Percentiles rank a stretch among this genome's conserved stretches.
Evolutionary conservation across 2,329 filamentous ascomycete species (phyloP).

Genomic region (Amphichorda felina): DNA sequence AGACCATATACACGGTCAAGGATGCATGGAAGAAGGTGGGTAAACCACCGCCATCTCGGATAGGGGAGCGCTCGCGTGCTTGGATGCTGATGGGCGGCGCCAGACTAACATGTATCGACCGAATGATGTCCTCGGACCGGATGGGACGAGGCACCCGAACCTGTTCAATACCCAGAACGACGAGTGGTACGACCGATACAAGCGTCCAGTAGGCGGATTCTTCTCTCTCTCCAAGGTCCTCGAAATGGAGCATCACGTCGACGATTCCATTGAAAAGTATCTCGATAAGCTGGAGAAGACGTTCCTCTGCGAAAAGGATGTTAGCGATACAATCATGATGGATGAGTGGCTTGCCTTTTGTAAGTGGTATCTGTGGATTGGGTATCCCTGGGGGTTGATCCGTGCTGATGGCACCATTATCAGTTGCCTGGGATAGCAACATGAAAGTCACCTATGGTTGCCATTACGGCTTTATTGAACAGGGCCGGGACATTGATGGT

Average conservation of each 20-base stretch:
- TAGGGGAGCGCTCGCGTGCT: neutral
- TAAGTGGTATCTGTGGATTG: no score
- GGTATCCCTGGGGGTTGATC: no score
- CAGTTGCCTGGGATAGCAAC: slow-evolving; percentile 26
- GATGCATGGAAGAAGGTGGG: slow-evolving; percentile 16
- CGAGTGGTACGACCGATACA: slow-evolving; percentile 9
- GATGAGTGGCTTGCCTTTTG: slow-evolving; percentile 8
- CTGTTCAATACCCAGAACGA: slow-evolving; percentile 13
- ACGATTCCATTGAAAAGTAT: slow-evolving; percentile 6
- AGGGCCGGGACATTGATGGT: slow-evolving; percentile 21
- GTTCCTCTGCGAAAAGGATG: slow-evolving; percentile 5
- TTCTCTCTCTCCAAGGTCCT: slow-evolving; percentile 11
- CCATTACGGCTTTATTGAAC: slow-evolving; percentile 27
- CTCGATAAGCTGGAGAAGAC: slow-evolving; percentile 3
- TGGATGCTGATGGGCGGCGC: neutral
- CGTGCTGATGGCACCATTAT: slow-evolving; percentile 4
- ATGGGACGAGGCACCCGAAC: slow-evolving; percentile 12
- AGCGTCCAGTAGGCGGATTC: slow-evolving; percentile 13
- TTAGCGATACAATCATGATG: slow-evolving; percentile 6
- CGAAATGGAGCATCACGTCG: slow-evolving; percentile 8
- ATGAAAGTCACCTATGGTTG: slow-evolving; percentile 27
- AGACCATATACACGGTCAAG: slow-evolving; percentile 15
- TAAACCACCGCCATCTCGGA: no score
- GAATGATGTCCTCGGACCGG: slow-evolving; percentile 11
- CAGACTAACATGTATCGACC: slow-evolving; percentile 13